phyloP scores from a whole-genome alignment of 208 protist species.

The Leishmania braziliensis region DNA sequence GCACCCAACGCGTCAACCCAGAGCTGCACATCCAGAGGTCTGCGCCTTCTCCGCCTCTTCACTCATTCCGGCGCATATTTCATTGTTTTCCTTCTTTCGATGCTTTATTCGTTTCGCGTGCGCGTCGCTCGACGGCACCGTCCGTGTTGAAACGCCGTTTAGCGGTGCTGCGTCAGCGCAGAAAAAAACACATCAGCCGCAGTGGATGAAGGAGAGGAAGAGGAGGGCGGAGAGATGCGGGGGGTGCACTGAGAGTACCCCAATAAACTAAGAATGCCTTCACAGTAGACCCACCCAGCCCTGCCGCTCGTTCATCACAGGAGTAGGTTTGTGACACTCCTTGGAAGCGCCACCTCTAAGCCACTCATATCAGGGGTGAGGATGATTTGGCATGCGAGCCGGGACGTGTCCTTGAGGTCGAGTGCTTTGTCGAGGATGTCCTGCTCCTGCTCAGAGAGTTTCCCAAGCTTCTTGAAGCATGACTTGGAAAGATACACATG shows the following conservation, averaged over 20 bases:
- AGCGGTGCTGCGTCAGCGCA: not conserved
- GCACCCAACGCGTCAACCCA: not conserved
- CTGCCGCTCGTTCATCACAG: conserved; percentile 15
- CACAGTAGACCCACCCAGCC: not conserved
- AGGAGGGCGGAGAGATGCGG: not conserved
- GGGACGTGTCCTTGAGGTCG: conserved; percentile 59
- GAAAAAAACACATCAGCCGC: not conserved
- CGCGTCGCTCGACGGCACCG: not conserved
- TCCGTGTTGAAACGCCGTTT: not conserved
- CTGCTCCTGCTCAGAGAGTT: conserved; percentile 80
- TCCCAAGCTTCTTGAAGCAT: conserved; percentile 75
- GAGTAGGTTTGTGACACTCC: conserved; percentile 46
- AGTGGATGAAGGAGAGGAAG: not conserved
- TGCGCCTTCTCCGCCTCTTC: not conserved
- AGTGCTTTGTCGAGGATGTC: conserved; percentile 82
- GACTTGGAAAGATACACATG: conserved; percentile 90
- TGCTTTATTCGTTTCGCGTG: not conserved
- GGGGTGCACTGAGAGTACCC: not conserved
- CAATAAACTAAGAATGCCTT: not conserved
- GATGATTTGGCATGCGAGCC: conserved; percentile 79
- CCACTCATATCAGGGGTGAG: conserved; percentile 64
- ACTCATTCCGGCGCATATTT: not conserved
- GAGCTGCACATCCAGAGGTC: not conserved
- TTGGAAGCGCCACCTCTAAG: conserved; percentile 64
- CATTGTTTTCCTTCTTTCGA: not conserved